Evolutionary conservation across 1,284 basidiomycete genomes (phyloP).

Genomic region (Cutaneotrichosporon sp.): DNA sequence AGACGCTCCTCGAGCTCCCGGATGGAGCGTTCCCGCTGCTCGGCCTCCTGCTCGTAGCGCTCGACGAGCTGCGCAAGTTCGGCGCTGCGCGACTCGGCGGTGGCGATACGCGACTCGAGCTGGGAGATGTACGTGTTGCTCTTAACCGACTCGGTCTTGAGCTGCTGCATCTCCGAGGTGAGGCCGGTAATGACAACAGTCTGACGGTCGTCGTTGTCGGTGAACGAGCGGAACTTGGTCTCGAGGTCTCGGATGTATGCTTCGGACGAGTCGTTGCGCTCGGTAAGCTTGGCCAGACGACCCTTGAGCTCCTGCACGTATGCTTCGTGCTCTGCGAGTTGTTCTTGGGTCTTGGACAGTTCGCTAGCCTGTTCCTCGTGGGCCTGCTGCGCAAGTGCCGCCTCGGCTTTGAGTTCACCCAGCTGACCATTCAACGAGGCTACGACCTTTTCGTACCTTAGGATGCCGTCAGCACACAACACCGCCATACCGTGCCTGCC

Average conservation of each 20-base stretch:
- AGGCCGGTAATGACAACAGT: slow-evolving; percentile 73
- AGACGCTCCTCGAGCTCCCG: slow-evolving; percentile 67
- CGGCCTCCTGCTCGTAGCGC: slow-evolving; percentile 68
- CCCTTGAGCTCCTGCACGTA: slow-evolving; percentile 79
- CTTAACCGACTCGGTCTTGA: slow-evolving; percentile 68
- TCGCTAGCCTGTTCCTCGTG: slow-evolving; percentile 84
- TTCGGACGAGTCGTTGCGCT: slow-evolving; percentile 86
- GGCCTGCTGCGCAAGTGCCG: slow-evolving; percentile 43
- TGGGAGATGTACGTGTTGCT: slow-evolving; percentile 80
- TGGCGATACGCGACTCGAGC: slow-evolving; percentile 73
- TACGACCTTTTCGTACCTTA: slow-evolving; percentile 92
- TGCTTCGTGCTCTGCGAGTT: slow-evolving; percentile 71
- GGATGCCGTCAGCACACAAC: slow-evolving; percentile 1
- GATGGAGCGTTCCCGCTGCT: slow-evolving; percentile 62
- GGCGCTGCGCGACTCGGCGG: slow-evolving; percentile 69
- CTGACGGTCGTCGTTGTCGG: slow-evolving; percentile 69
- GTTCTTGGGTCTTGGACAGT: slow-evolving; percentile 59
- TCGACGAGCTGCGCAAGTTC: slow-evolving; percentile 66
- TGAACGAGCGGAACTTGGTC: slow-evolving; percentile 73
- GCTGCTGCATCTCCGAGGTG: slow-evolving; percentile 70
- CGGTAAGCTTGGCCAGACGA: slow-evolving; percentile 72
- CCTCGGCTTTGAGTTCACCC: slow-evolving; percentile 77
- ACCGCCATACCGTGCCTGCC: background rate
- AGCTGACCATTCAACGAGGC: slow-evolving; percentile 84
- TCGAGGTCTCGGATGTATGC: slow-evolving; percentile 90